Percentiles rank a stretch among this genome's conserved stretches.
Conservation (phyloP, 192 early-diverging fungal genomes). For the Nowakowskiella sp. region DNA sequence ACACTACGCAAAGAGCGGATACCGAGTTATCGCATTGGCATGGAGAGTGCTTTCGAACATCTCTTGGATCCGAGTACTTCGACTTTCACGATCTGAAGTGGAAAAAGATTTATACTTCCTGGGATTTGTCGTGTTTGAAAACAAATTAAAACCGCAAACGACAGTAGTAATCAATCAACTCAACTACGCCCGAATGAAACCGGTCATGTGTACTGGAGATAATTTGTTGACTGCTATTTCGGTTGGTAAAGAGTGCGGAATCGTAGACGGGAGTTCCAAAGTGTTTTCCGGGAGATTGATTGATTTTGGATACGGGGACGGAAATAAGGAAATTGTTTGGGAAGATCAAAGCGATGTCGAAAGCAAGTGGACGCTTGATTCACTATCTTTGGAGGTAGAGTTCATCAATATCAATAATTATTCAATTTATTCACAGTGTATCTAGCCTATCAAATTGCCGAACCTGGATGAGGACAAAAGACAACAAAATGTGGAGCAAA, state of each 20-base stretch:
- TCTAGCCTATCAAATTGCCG: too few species aligned
- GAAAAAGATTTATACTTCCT: slow-evolving; percentile 81
- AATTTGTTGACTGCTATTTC: slow-evolving; percentile 94
- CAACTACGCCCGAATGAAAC: slow-evolving; percentile 73
- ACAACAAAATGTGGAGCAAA: too few species aligned
- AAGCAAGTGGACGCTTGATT: slow-evolving; percentile 19
- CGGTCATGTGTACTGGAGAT: slow-evolving; percentile 98
- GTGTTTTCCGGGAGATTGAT: slow-evolving; percentile 54
- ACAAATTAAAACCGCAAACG: slow-evolving; percentile 90
- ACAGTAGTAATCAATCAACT: slow-evolving; percentile 68
- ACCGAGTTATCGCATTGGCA: slow-evolving; percentile 92
- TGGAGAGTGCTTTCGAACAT: slow-evolving; percentile 62
- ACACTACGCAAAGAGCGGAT: slow-evolving; percentile 90
- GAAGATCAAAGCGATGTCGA: slow-evolving; percentile 41
- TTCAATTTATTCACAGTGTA: too few species aligned
- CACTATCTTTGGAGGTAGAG: slow-evolving; percentile 21
- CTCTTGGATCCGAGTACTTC: slow-evolving; percentile 67
- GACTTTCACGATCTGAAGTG: slow-evolving; percentile 75
- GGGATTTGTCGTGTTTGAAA: slow-evolving; percentile 97
- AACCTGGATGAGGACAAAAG: too few species aligned
- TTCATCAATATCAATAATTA: too few species aligned
- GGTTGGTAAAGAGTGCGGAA: slow-evolving; percentile 86
- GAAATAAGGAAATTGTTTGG: slow-evolving; percentile 60
- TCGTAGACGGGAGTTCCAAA: slow-evolving; percentile 64
- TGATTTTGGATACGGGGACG: slow-evolving; percentile 37